Evolutionary conservation across 495 filamentous ascomycete species (phyloP), one percentile per base, ranked within the genome.

Genomic region (Penicillium nucicola): DNA sequence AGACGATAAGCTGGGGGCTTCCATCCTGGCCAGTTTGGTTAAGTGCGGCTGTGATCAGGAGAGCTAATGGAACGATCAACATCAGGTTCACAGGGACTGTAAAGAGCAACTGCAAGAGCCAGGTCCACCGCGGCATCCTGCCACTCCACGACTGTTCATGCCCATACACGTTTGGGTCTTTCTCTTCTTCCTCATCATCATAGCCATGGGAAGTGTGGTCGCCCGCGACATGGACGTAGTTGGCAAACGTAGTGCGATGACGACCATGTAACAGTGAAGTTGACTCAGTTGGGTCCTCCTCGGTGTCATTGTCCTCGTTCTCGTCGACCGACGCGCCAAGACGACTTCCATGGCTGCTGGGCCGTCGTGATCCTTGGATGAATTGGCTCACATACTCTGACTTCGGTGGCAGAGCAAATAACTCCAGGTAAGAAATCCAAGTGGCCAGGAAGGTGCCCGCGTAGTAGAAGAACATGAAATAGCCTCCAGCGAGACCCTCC

Each of bases 81-180:
- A 90, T 84, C 49, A 96, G 75, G 32, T 80, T 76, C 37, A 96
- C 80, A 2, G 92, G 91, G 0, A 82, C 85, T 10, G 90, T 74
- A 32, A 96, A 56, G 5, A 98, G 71, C 53, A 97, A 88, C 63
- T 97, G 89, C 15, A 92, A 55, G 30, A 92, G 64, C 93, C 93
- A 98, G 18, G 84, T 80, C 86, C 86, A 96, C 23, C 77, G 78
- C 1, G 90, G 92, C 33, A 98, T 64, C 17, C 78, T 74, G 19
- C 77, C 80, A 52, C 87, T 92, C 93, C 93, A 97, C 4, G 77
- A 60, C 61, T 98, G 93, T 60, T 98, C 92, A 38, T 79, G 71
- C n/a, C 80, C 81, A 55, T 87, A 95, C 5, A 88, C 77, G 12
- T 75, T 71, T 0, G 66, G 59, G 38, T 72, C 66, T 23, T 73